A percentile compares a stretch with the other conserved stretches of the same genome.
Conservation (phyloP, 257 asterid genomes). For the Primulina tabacum region DNA sequence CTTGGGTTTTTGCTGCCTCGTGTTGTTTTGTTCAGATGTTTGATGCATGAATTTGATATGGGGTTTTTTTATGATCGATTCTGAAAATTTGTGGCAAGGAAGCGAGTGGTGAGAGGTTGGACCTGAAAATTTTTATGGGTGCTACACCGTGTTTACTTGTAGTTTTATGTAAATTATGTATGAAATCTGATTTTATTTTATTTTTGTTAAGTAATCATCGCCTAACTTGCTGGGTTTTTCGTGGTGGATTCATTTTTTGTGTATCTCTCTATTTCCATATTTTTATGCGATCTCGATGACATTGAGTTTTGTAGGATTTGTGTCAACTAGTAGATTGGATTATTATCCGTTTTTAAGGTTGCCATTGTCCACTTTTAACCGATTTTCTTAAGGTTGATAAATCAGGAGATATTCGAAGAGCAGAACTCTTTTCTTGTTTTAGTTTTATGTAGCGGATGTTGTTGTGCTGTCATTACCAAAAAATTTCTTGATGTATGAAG, state of each 20-base stretch:
- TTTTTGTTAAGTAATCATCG: background rate
- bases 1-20: background rate
- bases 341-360: background rate
- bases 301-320: background rate
- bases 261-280: background rate
- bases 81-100: background rate
- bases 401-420: background rate
- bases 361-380: background rate
- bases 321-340: background rate
- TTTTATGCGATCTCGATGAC: background rate
- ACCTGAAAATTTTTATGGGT: background rate
- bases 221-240: background rate
- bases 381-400: background rate
- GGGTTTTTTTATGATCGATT: background rate
- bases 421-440: background rate
- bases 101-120: background rate
- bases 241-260: background rate
- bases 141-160: background rate
- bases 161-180: background rate
- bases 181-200: no score
- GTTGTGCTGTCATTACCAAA: background rate
- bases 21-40: background rate
- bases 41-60: background rate
- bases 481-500: constrained; percentile 7
- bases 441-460: background rate